Evolutionary conservation across 257 asterid species (phyloP), one percentile per base, ranked within the genome.

Genomic region (Penstemon newberryi): DNA sequence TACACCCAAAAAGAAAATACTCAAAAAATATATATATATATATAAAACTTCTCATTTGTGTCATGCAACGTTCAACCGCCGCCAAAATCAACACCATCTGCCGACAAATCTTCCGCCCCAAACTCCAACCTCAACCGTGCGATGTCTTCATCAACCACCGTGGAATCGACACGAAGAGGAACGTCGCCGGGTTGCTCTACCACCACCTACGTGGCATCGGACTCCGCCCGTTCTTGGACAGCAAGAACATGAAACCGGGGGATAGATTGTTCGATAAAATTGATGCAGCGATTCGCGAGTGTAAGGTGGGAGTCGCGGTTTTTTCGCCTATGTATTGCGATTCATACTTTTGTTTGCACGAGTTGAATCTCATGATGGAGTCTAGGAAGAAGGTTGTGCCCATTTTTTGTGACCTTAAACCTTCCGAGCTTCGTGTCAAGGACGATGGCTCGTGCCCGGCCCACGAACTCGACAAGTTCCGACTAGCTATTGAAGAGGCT

Each of bases 101-200:
- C 67, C 67, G 75, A 60, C 78, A 81, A 10, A 12, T 79, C 63
- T 75, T 77, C 44, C 66, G 65, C 19, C 40, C 55, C 11, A 39
- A 67, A 8, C n/a, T 4, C 7, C 64, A 25, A 4, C 47, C 36
- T 36, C 5, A 7, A 4, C 70, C 85, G 0, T 86, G 91, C 71
- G 95, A 89, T 7, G 88, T 91, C 47, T 91, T 91, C 87, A 83
- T 91, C 73, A 91, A 87, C 75, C 96, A 91, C 56, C 87, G 97
- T 0, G 95, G 96, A 3, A 68, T 80, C 15, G 98, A 91, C 77
- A 91, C 98, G 11, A 91, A 89, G 52, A 70, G 76, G 11, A 91
- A 87, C 78, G 90, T 91, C 11, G 86, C 96, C 5, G 98, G 96
- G 5, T 63, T 91, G 69, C 42, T 91, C 0, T 83, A 84, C 70